These are phyloP conservation scores for Exophiala phaeomuriformis DNA, from an alignment of 2,329 filamentous ascomycete species.

Conservation along the genomic window DNA sequence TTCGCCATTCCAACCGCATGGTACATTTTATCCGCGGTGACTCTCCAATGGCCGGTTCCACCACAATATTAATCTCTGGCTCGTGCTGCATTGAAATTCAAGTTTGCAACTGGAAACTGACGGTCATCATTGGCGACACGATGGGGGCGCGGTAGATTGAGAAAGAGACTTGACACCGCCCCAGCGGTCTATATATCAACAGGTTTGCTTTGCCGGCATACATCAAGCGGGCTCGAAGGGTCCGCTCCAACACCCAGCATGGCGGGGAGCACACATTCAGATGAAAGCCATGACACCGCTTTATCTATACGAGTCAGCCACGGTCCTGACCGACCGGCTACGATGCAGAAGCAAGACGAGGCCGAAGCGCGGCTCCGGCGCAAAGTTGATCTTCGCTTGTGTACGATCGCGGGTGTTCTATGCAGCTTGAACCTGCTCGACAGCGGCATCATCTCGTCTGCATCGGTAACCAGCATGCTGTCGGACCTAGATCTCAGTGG, in stretches of 20 bases:
- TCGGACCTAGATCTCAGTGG: constrained; percentile 57
- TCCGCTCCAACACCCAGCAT: neutral
- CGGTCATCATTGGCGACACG: no score
- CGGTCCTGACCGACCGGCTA: neutral
- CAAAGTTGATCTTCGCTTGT: constrained; percentile 61
- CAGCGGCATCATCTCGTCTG: constrained; percentile 61
- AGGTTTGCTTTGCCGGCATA: no score
- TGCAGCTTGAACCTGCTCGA: constrained; percentile 64
- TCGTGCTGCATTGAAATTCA: no score
- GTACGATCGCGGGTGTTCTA: constrained; percentile 63
- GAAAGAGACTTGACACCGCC: no score
- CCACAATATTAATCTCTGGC: no score
- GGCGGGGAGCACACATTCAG: neutral
- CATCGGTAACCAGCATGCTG: constrained; percentile 62
- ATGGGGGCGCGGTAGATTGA: no score
- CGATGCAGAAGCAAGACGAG: neutral
- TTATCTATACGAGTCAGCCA: neutral
- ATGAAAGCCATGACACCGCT: neutral
- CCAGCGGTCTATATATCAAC: no score
- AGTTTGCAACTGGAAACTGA: no score
- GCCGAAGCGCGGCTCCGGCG: constrained; percentile 42
- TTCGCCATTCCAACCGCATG: no score
- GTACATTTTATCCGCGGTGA: no score
- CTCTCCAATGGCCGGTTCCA: no score
- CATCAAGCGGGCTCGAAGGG: no score